These are phyloP conservation scores for Cerrena zonata DNA, from an alignment of 1,284 basidiomycete species.

Conservation along the genomic window DNA sequence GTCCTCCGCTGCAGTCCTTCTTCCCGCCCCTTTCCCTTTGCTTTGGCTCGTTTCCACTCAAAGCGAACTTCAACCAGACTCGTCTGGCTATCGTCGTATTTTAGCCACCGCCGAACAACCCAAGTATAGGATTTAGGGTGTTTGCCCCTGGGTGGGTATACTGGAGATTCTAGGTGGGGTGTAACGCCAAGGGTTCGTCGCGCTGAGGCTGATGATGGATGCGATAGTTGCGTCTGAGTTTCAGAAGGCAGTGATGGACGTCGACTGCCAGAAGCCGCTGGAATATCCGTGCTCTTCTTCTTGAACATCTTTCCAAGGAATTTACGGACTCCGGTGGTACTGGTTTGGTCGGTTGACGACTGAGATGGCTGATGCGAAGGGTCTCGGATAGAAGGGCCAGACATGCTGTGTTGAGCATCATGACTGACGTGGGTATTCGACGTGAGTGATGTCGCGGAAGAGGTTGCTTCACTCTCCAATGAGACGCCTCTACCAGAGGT, in stretches of 20 bases:
- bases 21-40: conserved; percentile 23
- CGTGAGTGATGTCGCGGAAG: conserved; percentile 10
- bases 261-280: conserved; percentile 20
- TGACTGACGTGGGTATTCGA: conserved; percentile 3
- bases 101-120: conserved; percentile 79
- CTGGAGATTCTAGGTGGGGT: conserved; percentile 41
- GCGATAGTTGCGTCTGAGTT: conserved; percentile 3
- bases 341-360: neutral
- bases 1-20: conserved; percentile 14
- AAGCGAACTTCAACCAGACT: conserved; percentile 59
- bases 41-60: conserved; percentile 63
- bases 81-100: conserved; percentile 33
- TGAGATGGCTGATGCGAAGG: neutral
- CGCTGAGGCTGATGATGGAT: conserved; percentile 25
- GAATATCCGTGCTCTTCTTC: conserved; percentile 8
- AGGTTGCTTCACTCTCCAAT: conserved; percentile 9
- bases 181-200: conserved; percentile 63
- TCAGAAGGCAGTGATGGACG: neutral
- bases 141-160: conserved; percentile 32
- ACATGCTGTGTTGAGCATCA: conserved; percentile 8
- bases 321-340: neutral
- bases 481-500: conserved; percentile 1
- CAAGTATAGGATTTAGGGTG: conserved; percentile 72
- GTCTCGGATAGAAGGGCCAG: conserved; percentile 1
- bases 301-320: conserved; percentile 8